Percentiles rank a stretch among this genome's conserved stretches.
phyloP scores from a whole-genome alignment of 1,284 basidiomycete genomes.

The Ustilago loliicola region DNA sequence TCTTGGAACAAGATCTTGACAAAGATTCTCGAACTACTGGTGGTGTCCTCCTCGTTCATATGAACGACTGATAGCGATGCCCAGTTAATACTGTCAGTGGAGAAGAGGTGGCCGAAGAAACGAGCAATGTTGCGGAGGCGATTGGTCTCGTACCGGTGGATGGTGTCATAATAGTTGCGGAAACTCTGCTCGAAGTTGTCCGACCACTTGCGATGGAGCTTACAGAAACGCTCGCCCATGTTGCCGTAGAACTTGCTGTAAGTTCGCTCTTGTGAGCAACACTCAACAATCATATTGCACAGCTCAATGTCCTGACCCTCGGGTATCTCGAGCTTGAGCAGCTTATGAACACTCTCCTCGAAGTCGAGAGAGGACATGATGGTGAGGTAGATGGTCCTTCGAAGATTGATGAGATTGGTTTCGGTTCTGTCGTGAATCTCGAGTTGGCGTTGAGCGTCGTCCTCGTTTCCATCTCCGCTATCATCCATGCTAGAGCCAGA shows the following conservation, averaged over 20 bases:
- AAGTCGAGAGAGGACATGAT: conserved; percentile 85
- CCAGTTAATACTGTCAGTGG: conserved; percentile 90
- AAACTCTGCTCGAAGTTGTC: conserved; percentile 90
- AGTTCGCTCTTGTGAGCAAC: conserved; percentile 98
- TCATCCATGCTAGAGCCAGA: conserved; percentile 70
- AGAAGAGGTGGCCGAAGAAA: conserved; percentile 87
- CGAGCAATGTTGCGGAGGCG: conserved; percentile 95
- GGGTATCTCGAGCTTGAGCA: conserved; percentile 90
- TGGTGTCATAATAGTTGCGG: conserved; percentile 90
- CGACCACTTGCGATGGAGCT: conserved; percentile 93
- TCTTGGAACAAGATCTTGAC: conserved; percentile 96
- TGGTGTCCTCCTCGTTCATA: conserved; percentile 98
- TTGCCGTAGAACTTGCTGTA: conserved; percentile 97
- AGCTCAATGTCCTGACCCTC: conserved; percentile 96
- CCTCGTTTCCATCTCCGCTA: conserved; percentile 77
- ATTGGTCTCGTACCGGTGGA: conserved; percentile 98
- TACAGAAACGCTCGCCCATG: conserved; percentile 94
- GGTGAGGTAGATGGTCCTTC: conserved; percentile 93
- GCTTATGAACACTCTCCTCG: conserved; percentile 98
- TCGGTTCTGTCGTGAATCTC: conserved; percentile 95
- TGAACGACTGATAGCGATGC: conserved; percentile 84
- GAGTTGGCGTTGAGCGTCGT: conserved; percentile 66
- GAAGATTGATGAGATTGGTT: conserved; percentile 94
- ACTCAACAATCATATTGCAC: conserved; percentile 98
- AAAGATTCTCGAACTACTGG: conserved; percentile 94